Evolutionary conservation across 169 alveolate species (phyloP), one percentile per base, ranked within the genome.

Genomic region (Sarcocystis neurona): DNA sequence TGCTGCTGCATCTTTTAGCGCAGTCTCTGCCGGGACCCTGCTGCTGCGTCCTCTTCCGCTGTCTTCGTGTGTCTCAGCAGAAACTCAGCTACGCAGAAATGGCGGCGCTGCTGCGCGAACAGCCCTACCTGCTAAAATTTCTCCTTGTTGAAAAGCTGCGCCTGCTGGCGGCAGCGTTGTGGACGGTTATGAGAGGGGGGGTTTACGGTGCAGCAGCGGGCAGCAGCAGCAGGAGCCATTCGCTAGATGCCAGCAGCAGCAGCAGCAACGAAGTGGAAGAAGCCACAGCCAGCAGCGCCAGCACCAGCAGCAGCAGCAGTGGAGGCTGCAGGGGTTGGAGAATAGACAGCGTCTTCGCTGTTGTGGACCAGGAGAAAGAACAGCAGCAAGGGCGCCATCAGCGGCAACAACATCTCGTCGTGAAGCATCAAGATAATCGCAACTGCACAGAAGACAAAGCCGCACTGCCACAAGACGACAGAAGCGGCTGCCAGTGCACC

Each of bases 41-140:
- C 70, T 2, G 23, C 3, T 12, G n/a, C 48, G 15, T 5, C 18
- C 47, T 68, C n/a, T 34, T 63, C 39, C 79, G 1, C 23, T 68
- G 27, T 30, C 46, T 6, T 68, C 18, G 10, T 3, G 79, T 5
- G 44, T 68, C 50, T 68, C 79, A 37, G 30, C 43, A 72, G 39
- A 39, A 20, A 12, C n/a, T 72, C n/a, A 53, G 41, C 53, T 72
- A 30, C 43, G 2, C 1, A 3, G 56, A n/a, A n/a, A n/a, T n/a
- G n/a, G n/a, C n/a, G n/a, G n/a, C n/a, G n/a, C n/a, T 56, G 6
- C 47, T 72, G 34, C 47, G 82, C 47, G 82, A 72, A 39, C 82
- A 39, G 56, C 82, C 82, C 5, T 72, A 39, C 20, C 82, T 72
- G 39, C 34, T 72, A n/a, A 72, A 72, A 18, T 12, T 37, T n/a